These are phyloP conservation scores for Neurospora terricola DNA, from an alignment of 495 filamentous ascomycete genomes.

Conservation along the genomic window DNA sequence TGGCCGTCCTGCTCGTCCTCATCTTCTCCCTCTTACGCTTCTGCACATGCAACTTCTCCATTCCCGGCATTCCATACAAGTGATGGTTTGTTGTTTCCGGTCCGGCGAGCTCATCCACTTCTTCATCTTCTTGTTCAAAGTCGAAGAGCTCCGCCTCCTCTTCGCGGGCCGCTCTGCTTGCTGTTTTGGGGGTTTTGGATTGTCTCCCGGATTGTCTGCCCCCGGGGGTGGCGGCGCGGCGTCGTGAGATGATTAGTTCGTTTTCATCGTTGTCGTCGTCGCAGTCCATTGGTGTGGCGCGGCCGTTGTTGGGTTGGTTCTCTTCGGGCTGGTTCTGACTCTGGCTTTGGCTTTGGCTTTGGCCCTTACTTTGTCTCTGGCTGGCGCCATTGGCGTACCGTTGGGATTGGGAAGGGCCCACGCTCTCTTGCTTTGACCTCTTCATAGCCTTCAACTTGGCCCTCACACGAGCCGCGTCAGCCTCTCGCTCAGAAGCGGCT, in stretches of 20 bases:
- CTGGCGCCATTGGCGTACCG: neutral
- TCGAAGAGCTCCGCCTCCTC: neutral
- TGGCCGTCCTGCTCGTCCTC: slow-evolving; percentile 35
- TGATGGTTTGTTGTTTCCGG: neutral
- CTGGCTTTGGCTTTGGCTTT: neutral
- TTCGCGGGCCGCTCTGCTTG: neutral
- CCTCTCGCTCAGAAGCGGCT: slow-evolving; percentile 45
- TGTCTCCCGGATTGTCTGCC: neutral
- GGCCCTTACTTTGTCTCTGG: slow-evolving; percentile 2
- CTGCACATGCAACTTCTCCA: slow-evolving; percentile 23
- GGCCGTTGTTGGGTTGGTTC: neutral
- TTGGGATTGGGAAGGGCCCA: slow-evolving; percentile 1
- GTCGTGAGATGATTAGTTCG: slow-evolving; percentile 1
- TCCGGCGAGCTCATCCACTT: slow-evolving; percentile 16
- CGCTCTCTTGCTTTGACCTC: slow-evolving; percentile 11
- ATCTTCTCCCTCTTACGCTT: slow-evolving; percentile 26
- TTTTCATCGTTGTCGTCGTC: slow-evolving; percentile 5
- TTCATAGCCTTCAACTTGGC: slow-evolving; percentile 44
- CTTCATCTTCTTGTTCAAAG: slow-evolving; percentile 6
- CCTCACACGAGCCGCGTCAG: slow-evolving; percentile 43
- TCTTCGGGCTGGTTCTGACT: neutral
- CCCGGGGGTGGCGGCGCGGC: neutral
- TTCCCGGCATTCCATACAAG: neutral
- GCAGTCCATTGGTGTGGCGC: neutral
- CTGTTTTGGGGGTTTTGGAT: neutral